Evolutionary conservation across 495 filamentous ascomycete species (phyloP).

Genomic region (Lentithecium fluviatile): DNA sequence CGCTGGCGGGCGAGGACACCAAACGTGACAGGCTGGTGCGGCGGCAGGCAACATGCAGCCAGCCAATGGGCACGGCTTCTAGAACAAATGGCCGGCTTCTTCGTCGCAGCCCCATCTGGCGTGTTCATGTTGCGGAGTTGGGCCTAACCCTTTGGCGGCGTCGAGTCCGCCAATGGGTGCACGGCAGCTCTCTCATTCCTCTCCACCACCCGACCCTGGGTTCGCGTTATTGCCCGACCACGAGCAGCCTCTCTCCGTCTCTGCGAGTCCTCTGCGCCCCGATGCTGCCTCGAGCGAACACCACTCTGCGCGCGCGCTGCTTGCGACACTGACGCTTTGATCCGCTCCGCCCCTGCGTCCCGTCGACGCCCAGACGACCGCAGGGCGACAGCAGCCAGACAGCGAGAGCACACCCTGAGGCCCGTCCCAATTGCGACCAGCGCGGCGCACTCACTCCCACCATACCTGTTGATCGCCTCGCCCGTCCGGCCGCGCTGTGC

Average conservation of each 20-base stretch:
- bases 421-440: neutral
- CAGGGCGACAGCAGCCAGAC: no score
- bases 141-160: neutral
- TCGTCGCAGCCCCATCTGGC: neutral
- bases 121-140: conserved; percentile 1
- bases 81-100: conserved; percentile 4
- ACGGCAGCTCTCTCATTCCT: neutral
- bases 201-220: conserved; percentile 2
- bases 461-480: no score
- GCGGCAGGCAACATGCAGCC: neutral
- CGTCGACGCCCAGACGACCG: conserved; percentile 6
- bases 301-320: conserved; percentile 23
- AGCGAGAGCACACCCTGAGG: neutral
- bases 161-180: neutral
- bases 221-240: conserved; percentile 9
- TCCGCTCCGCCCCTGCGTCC: conserved; percentile 1
- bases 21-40: neutral
- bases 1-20: neutral
- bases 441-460: neutral
- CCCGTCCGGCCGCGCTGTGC: neutral
- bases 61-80: neutral
- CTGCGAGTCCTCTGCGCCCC: neutral
- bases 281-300: conserved; percentile 20
- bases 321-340: conserved; percentile 30
- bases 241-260: neutral